Conservation (phyloP, 2,329 filamentous ascomycete species). For the Apiospora phragmitis region DNA sequence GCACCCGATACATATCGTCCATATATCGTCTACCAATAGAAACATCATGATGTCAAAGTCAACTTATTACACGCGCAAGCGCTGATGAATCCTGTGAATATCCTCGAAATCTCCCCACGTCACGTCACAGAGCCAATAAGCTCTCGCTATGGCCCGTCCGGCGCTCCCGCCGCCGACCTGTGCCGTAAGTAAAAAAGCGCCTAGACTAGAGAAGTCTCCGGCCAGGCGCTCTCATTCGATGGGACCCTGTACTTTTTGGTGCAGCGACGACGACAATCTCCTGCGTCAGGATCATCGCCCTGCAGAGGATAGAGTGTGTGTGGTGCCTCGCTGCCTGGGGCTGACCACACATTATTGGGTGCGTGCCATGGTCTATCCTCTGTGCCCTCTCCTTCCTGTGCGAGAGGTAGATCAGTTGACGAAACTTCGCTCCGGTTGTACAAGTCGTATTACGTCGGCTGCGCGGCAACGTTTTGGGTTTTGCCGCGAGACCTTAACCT, state of each 20-base stretch:
- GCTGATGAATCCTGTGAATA: background rate
- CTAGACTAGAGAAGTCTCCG: background rate
- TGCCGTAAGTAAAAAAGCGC: background rate
- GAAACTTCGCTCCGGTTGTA: background rate
- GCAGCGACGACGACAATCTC: background rate
- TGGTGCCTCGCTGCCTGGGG: background rate
- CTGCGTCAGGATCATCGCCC: background rate
- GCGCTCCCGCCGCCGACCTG: background rate
- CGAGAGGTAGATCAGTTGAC: background rate
- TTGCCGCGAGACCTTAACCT: conserved; percentile 8
- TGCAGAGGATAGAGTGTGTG: background rate
- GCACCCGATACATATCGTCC: background rate
- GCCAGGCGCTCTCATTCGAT: background rate
- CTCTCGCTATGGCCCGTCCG: background rate
- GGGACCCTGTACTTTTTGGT: background rate
- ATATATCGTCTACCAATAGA: background rate
- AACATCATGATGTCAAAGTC: background rate
- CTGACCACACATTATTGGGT: background rate
- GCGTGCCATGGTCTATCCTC: background rate
- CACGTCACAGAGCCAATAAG: background rate
- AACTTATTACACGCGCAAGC: background rate
- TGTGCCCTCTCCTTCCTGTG: background rate
- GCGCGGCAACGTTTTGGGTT: background rate
- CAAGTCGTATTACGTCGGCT: background rate
- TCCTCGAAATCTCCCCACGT: background rate